Conservation (phyloP, 345 rosid genomes). For the Brassica juncea region DNA sequence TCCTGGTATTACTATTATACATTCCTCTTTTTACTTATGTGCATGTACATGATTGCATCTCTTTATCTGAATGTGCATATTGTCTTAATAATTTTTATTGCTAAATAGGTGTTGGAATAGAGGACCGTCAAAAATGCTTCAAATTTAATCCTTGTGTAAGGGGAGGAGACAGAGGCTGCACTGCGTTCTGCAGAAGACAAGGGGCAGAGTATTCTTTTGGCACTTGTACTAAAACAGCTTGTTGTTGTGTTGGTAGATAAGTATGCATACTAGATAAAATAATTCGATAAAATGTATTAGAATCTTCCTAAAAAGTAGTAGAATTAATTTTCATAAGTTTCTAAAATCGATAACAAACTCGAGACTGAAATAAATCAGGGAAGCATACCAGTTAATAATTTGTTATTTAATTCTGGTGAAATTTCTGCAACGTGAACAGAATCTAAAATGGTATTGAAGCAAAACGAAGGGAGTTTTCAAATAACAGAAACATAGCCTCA, state of each 20-base stretch:
- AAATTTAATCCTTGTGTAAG: background rate
- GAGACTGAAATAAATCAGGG: background rate
- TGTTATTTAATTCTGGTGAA: background rate
- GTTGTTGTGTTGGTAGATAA: conserved; percentile 15
- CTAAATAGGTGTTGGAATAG: background rate
- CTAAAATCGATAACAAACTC: background rate
- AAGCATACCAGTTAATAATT: no score
- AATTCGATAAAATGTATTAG: background rate
- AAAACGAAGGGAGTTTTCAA: no score
- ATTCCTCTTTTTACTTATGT: background rate
- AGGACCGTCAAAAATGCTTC: background rate
- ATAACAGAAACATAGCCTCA: no score
- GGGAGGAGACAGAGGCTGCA: conserved; percentile 3
- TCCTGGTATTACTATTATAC: conserved; percentile 9
- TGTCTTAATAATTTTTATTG: background rate
- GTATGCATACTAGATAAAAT: background rate
- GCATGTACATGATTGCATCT: background rate
- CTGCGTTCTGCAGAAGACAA: background rate
- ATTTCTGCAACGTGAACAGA: no score
- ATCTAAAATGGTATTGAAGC: no score
- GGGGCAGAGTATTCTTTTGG: background rate
- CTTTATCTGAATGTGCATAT: background rate
- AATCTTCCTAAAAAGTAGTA: background rate
- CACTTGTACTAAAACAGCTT: background rate
- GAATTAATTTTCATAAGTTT: background rate